phyloP scores from a whole-genome alignment of 257 asterid species.

The Solanum paucissectum region DNA sequence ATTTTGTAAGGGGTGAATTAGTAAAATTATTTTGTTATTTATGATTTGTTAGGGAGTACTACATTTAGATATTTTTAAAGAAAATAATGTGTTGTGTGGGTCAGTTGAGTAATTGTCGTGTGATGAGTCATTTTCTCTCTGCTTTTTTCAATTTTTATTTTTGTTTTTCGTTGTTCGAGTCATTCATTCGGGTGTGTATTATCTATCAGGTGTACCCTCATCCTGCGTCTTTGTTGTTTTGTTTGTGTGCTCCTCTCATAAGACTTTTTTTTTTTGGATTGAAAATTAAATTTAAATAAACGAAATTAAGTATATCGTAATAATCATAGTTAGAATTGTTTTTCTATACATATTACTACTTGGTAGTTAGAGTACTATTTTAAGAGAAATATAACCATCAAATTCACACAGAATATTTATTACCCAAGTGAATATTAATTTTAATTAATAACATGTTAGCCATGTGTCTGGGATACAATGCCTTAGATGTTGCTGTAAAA shows the following conservation, averaged over 20 bases:
- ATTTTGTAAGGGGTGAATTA: neutral
- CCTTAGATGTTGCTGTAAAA: no score
- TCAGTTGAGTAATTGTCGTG: neutral
- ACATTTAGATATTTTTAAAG: neutral
- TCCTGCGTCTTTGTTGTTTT: neutral
- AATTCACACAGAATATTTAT: neutral
- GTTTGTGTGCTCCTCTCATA: neutral
- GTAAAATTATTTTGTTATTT: no score
- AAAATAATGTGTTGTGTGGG: neutral
- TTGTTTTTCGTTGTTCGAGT: conserved; percentile 7
- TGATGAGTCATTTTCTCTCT: conserved; percentile 2
- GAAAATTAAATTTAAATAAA: neutral
- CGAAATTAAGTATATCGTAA: no score
- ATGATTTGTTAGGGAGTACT: neutral
- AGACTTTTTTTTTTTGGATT: neutral
- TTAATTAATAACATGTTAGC: neutral
- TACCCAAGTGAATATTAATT: neutral
- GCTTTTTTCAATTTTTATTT: neutral
- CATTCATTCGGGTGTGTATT: conserved; percentile 4
- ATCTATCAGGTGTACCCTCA: neutral
- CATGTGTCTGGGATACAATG: no score
- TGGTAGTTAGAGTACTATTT: neutral
- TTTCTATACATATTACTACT: neutral
- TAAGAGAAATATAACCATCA: neutral
- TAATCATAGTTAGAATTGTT: neutral